These are phyloP conservation scores for Populus alba DNA, from an alignment of 345 rosid species.

Conservation along the genomic window DNA sequence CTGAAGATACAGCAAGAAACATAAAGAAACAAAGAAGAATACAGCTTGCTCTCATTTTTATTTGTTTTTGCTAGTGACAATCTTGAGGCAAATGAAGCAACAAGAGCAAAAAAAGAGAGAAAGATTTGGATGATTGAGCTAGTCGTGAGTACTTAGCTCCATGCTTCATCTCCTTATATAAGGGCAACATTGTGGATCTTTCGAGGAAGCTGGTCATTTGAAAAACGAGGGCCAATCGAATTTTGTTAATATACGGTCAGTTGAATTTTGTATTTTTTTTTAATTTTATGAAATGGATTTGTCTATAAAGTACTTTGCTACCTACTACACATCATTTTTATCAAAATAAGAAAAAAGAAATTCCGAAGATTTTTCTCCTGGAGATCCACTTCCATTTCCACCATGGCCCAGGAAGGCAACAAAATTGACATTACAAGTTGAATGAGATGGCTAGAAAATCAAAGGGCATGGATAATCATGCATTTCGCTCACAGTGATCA, in stretches of 20 bases:
- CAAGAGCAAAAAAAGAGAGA: background rate
- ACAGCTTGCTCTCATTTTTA: slow-evolving; percentile 10
- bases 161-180: background rate
- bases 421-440: background rate
- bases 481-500: too few relatives aligned
- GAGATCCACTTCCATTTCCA: too few relatives aligned
- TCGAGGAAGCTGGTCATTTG: background rate
- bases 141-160: background rate
- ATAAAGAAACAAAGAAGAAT: slow-evolving; percentile 1
- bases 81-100: background rate
- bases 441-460: background rate
- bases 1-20: slow-evolving; percentile 4
- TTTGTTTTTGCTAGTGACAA: background rate
- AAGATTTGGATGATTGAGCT: background rate
- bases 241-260: background rate
- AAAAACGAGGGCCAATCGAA: background rate
- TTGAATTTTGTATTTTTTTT: background rate
- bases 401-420: too few relatives aligned
- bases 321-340: background rate
- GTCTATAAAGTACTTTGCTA: background rate
- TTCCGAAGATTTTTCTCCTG: background rate
- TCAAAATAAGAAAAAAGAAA: too few relatives aligned
- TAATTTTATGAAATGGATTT: background rate
- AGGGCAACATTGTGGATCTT: background rate
- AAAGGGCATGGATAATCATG: too few relatives aligned